Evolutionary conservation across 2,329 filamentous ascomycete genomes (phyloP), one percentile per base, ranked within the genome.

Genomic region (Lecanicillium sp.): DNA sequence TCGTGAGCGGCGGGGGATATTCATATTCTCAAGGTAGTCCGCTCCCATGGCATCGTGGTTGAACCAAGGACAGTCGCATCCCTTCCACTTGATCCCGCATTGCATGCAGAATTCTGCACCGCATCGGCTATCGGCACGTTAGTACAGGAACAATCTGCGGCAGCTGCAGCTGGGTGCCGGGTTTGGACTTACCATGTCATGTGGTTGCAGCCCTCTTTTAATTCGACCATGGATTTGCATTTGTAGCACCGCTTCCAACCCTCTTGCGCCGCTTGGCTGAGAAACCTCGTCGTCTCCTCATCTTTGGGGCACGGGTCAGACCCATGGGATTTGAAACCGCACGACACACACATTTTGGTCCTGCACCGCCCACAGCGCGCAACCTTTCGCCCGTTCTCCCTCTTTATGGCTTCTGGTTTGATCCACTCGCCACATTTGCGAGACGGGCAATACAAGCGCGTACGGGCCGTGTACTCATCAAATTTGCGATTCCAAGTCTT

Each of bases 51-150:
- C 47, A 18, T 77, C 71, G 50, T 80, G 76, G 54, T 80, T 84
- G 66, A 89, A 88, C 78, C 80, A 86, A 0, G 84, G 81, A 48
- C 87, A 94, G 38, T 84, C 78, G 54, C 87, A 94, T 1, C 71
- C 79, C 62, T 87, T 90, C 87, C 87, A 94, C 50, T 84, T 84
- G 22, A 68, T 56, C 17, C 84, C 87, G 55, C 88, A 95, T 18
- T 86, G 72, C 76, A 92, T 88, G 62, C 88, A 95, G 53, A 94
- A 94, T 50, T 94, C 76, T 19, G 85, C 85, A 39, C 77, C 81
- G 53, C 88, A 94, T 40, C 79, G 84, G 57, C 81, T 79, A 39
- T 18, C 12, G 19, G 34, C 41, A 49, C 20, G 44, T 65, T 44
- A 46, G 48, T 32, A 41, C 42, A 13, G 27, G 20, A 18, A 9